Conservation (phyloP, 2,329 filamentous ascomycete species). For the Talaromyces pinophilus region DNA sequence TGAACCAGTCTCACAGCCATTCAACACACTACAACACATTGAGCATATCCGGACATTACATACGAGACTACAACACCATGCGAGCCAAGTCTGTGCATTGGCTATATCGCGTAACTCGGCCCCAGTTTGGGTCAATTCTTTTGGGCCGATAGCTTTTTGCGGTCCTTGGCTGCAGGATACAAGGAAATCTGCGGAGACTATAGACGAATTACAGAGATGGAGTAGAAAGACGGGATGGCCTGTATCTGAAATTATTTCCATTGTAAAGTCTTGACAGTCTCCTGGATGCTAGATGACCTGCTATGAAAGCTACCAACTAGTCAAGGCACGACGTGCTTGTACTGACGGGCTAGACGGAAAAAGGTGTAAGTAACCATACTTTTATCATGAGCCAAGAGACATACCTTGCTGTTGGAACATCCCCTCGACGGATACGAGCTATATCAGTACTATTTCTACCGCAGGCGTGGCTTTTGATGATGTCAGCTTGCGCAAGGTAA, state of each 20-base stretch:
- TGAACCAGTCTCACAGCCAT: constrained; percentile 18
- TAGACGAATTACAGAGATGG: background rate
- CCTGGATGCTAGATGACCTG: background rate
- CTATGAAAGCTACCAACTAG: background rate
- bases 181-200: background rate
- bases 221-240: background rate
- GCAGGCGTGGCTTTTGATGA: no score
- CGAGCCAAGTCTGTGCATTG: constrained; percentile 47
- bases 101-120: constrained; percentile 49
- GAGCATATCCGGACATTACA: constrained; percentile 25
- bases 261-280: background rate
- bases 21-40: constrained; percentile 15
- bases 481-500: no score
- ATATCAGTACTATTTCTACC: no score
- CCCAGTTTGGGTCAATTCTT: constrained; percentile 51
- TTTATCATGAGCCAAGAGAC: no score
- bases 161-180: background rate
- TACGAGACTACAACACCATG: constrained; percentile 36
- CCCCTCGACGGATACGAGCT: no score
- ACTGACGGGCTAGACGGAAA: no score
- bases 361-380: no score
- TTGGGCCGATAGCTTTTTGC: constrained; percentile 53
- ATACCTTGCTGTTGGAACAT: no score
- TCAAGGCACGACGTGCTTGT: no score
- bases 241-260: background rate